Conservation (phyloP, 192 early-diverging fungal species). For the Allomyces macrogynus region DNA sequence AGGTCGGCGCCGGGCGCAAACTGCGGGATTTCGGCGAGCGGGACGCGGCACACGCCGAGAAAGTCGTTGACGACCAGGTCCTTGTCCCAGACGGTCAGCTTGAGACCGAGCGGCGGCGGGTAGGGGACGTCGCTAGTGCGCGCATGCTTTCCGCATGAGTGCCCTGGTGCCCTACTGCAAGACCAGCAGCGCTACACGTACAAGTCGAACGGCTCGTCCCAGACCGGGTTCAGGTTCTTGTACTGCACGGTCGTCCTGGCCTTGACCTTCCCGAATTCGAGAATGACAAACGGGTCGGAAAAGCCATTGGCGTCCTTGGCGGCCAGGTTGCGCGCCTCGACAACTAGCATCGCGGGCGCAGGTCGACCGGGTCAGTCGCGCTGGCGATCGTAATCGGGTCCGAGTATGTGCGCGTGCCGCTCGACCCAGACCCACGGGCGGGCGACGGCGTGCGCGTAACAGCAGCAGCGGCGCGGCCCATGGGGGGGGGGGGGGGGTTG, state of each 20-base stretch:
- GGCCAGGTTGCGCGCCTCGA: constrained; percentile 12
- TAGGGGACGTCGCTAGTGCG: constrained; percentile 7
- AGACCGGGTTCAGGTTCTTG: constrained; percentile 44
- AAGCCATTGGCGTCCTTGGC: constrained; percentile 25
- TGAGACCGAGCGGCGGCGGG: constrained; percentile 14
- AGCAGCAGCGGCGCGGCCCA: too few species aligned
- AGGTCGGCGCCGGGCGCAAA: constrained; percentile 29
- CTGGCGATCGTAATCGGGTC: too few species aligned
- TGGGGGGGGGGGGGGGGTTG: too few species aligned
- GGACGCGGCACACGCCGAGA: constrained; percentile 11
- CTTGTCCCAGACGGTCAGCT: constrained; percentile 46
- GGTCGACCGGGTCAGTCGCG: too few species aligned
- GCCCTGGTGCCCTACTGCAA: too few species aligned
- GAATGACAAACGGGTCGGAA: constrained; percentile 30
- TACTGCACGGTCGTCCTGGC: constrained; percentile 32
- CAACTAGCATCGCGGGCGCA: neutral
- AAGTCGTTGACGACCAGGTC: constrained; percentile 25
- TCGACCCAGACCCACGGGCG: too few species aligned
- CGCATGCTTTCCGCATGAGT: too few species aligned
- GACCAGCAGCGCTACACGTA: constrained; percentile 7
- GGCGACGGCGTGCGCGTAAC: too few species aligned
- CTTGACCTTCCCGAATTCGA: constrained; percentile 32
- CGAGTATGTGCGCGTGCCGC: too few species aligned
- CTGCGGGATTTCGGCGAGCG: too few species aligned
- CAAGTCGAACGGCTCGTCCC: constrained; percentile 40